phyloP scores from a whole-genome alignment of 345 rosid species.

The Salix dunnii region DNA sequence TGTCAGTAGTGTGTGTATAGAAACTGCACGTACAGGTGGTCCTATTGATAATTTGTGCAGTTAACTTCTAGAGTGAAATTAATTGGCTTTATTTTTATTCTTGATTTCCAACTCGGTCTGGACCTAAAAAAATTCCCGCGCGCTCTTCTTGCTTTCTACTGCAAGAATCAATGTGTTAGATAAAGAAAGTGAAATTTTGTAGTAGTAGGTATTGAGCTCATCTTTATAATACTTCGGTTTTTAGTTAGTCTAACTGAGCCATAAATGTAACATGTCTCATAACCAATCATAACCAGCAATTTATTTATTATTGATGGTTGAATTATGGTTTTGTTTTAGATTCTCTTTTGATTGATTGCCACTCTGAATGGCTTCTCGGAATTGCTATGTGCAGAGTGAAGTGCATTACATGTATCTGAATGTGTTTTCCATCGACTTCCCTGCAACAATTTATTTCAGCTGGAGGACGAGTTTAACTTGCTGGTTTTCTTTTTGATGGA shows the following conservation, averaged over 20 bases:
- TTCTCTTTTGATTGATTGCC: neutral
- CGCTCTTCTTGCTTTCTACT: conserved; percentile 1
- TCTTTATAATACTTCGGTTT: neutral
- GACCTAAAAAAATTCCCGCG: neutral
- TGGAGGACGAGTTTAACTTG: neutral
- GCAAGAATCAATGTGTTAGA: neutral
- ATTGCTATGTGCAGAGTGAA: neutral
- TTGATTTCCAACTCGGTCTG: neutral
- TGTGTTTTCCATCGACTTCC: neutral
- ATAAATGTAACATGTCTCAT: neutral
- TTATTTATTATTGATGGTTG: neutral
- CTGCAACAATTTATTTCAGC: neutral
- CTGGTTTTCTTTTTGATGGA: neutral
- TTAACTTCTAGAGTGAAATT: neutral
- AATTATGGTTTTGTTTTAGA: neutral
- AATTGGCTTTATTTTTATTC: neutral
- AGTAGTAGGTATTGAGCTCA: neutral
- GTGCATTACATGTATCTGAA: neutral
- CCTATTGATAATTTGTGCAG: neutral
- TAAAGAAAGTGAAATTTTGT: neutral
- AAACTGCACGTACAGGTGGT: conserved; percentile 8
- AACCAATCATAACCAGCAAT: neutral
- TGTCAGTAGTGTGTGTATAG: neutral
- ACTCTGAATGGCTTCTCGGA: neutral
- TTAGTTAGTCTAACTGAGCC: neutral